Evolutionary conservation across 2,329 filamentous ascomycete genomes (phyloP).

Genomic region (Hansfordia pulvinata): DNA sequence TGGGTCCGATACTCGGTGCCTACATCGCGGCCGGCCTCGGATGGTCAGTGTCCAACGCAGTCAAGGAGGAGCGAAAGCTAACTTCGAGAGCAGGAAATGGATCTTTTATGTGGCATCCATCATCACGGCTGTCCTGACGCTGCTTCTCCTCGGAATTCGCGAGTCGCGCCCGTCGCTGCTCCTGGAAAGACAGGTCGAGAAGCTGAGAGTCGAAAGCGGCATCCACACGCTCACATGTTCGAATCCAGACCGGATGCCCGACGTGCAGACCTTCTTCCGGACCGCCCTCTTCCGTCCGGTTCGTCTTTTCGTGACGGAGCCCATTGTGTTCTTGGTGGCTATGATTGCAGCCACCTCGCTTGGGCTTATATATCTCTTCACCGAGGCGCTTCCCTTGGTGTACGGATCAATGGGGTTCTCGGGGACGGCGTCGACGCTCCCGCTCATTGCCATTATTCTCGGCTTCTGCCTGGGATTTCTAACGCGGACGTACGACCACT

Average conservation of each 20-base stretch:
- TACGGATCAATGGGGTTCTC: constrained; percentile 22
- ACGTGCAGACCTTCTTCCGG: constrained; percentile 20
- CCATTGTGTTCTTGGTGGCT: constrained; percentile 27
- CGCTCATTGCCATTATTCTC: constrained; percentile 23
- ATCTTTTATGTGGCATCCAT: constrained; percentile 27
- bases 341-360: constrained; percentile 27
- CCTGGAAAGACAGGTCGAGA: constrained; percentile 12
- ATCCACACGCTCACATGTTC: constrained; percentile 10
- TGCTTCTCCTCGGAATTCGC: constrained; percentile 21
- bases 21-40: constrained; percentile 21
- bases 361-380: constrained; percentile 33
- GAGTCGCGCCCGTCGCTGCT: constrained; percentile 30
- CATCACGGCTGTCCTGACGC: constrained; percentile 17
- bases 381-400: constrained; percentile 24
- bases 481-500: constrained; percentile 25
- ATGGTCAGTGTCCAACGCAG: too few species aligned
- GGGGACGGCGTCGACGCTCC: constrained; percentile 18
- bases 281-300: constrained; percentile 25
- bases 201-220: constrained; percentile 3
- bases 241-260: constrained; percentile 24
- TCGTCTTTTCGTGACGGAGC: constrained; percentile 28
- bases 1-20: constrained; percentile 28
- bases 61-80: too few species aligned
- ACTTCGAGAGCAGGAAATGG: too few species aligned
- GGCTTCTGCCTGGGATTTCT: constrained; percentile 26